A percentile compares a stretch with the other conserved stretches of the same genome.
Evolutionary conservation across 768 basidiomycete species (phyloP).

Genomic region (Suillus decipiens): DNA sequence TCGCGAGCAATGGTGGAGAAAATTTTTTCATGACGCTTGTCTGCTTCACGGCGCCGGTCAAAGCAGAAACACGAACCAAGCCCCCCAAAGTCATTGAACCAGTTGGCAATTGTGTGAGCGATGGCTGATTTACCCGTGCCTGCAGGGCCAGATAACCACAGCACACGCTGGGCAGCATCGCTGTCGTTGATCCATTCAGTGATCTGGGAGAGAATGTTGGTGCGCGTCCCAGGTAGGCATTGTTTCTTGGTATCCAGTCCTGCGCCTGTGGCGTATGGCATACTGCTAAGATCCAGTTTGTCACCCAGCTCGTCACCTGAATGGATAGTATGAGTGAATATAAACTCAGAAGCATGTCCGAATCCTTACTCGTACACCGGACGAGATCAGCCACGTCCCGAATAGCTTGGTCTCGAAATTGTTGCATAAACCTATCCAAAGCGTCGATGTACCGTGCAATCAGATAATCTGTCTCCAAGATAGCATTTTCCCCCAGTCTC

Average conservation of each 20-base stretch:
- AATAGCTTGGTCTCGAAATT: too few relatives aligned
- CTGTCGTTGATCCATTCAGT: constrained; percentile 15
- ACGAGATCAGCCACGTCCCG: too few relatives aligned
- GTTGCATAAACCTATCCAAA: too few relatives aligned
- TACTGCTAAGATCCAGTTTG: not conserved
- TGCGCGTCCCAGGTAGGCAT: constrained; percentile 21
- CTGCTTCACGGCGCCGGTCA: constrained; percentile 2
- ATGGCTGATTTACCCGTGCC: constrained; percentile 35
- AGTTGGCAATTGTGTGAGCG: constrained; percentile 19
- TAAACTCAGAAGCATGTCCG: too few relatives aligned
- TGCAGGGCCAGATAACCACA: constrained; percentile 15
- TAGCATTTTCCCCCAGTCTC: too few relatives aligned
- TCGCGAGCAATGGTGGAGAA: constrained; percentile 33
- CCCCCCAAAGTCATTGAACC: constrained; percentile 11
- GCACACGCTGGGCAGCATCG: constrained; percentile 6
- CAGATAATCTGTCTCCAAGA: too few relatives aligned
- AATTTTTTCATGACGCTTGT: constrained; percentile 15
- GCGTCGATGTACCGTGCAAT: too few relatives aligned
- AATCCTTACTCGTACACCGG: too few relatives aligned
- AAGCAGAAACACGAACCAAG: constrained; percentile 25
- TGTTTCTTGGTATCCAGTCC: constrained; percentile 2
- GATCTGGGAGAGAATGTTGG: constrained; percentile 17
- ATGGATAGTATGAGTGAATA: too few relatives aligned
- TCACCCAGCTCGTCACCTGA: not conserved
- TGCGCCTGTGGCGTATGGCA: not conserved